These are phyloP conservation scores for Leccinum subtestaceum DNA, from an alignment of 768 basidiomycete genomes.

Conservation along the genomic window DNA sequence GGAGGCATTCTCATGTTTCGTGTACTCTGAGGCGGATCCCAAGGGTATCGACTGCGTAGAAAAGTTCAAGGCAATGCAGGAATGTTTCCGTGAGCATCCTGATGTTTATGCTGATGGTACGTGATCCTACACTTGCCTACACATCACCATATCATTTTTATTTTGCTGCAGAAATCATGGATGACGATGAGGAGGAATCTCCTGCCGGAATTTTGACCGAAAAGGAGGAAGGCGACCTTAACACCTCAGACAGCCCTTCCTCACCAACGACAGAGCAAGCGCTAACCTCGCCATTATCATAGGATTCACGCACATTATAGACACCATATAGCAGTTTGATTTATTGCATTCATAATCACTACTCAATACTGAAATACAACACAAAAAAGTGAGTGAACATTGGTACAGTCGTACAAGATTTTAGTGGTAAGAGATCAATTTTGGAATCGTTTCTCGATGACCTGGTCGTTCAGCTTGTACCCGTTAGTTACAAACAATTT, in stretches of 20 bases:
- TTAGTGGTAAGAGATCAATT: constrained; percentile 21
- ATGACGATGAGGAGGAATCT: constrained; percentile 57
- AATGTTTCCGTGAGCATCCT: constrained; percentile 94
- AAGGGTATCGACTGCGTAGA: constrained; percentile 98
- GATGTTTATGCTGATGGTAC: constrained; percentile 93
- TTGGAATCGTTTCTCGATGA: constrained; percentile 75
- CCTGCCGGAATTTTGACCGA: constrained; percentile 2
- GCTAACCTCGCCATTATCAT: constrained; percentile 17
- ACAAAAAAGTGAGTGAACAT: constrained; percentile 12
- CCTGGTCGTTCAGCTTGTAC: constrained; percentile 63
- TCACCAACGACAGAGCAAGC: constrained; percentile 9
- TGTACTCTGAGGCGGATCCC: constrained; percentile 90
- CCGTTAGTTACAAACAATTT: constrained; percentile 87
- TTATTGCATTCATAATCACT: constrained; percentile 32
- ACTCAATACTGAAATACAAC: constrained; percentile 26
- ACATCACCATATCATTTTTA: constrained; percentile 3
- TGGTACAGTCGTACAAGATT: constrained; percentile 2
- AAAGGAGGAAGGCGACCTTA: constrained; percentile 6
- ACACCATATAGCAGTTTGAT: constrained; percentile 22
- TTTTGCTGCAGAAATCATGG: constrained; percentile 54
- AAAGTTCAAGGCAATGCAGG: constrained; percentile 96
- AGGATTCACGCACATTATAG: constrained; percentile 19
- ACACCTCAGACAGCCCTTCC: constrained; percentile 4
- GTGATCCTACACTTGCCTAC: constrained; percentile 26
- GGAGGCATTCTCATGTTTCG: constrained; percentile 95